phyloP scores from a whole-genome alignment of 352 stramenopile species.

The Globisporangium paroecandrum region DNA sequence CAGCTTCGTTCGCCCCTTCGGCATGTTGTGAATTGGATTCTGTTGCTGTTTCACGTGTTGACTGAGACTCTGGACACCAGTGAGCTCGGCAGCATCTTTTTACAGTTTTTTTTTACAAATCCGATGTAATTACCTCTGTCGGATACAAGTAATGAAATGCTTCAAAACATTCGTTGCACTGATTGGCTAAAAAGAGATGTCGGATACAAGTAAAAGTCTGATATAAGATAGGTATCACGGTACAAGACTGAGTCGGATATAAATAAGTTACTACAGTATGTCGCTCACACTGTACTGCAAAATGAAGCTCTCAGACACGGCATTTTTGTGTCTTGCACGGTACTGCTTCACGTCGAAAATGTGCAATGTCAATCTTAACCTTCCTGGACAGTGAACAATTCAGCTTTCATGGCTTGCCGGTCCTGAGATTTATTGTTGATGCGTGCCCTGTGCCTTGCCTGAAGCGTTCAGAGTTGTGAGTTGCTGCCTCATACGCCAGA shows the following conservation, averaged over 20 bases:
- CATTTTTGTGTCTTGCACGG: neutral
- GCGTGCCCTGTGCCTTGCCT: neutral
- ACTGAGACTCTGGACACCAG: neutral
- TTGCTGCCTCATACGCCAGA: neutral
- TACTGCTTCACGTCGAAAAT: neutral
- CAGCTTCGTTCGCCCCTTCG: neutral
- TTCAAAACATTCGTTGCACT: slow-evolving; percentile 1
- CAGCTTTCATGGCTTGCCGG: no score
- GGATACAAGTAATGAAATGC: neutral
- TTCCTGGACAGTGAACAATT: no score
- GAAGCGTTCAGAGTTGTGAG: neutral
- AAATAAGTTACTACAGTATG: no score
- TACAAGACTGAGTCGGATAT: no score
- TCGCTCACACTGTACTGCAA: neutral
- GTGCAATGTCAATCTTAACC: no score
- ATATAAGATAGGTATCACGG: neutral
- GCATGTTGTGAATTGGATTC: neutral
- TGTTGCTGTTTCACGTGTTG: neutral
- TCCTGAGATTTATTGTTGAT: neutral
- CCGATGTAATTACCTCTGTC: neutral
- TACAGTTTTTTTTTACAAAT: neutral
- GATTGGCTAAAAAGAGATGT: neutral
- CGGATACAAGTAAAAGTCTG: no score
- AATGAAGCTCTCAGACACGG: neutral
- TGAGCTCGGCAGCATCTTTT: neutral